Conservation (phyloP, 1,139 yeast species). For the Entelexis sorbosivorans region DNA sequence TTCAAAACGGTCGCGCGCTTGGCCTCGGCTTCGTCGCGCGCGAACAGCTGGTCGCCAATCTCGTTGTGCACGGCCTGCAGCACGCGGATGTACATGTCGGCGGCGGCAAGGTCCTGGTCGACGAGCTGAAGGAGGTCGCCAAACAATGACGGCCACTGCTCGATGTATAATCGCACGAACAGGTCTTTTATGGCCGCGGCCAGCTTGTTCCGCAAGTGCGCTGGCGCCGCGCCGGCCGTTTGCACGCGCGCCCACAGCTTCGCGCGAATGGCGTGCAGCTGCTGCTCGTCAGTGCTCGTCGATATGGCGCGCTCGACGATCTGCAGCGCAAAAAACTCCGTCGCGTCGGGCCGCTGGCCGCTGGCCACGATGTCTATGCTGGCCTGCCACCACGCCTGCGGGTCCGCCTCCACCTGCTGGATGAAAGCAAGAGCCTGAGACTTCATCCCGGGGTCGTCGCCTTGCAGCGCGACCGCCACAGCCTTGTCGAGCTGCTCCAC, state of each 20-base stretch:
- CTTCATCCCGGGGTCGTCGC: slow-evolving; percentile 57
- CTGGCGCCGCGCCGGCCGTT: slow-evolving; percentile 30
- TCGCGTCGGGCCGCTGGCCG: slow-evolving; percentile 24
- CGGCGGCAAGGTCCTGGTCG: slow-evolving; percentile 40
- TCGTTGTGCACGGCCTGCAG: slow-evolving; percentile 72
- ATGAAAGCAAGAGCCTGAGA: slow-evolving; percentile 78
- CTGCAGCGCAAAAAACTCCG: slow-evolving; percentile 67
- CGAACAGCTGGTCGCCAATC: slow-evolving; percentile 81
- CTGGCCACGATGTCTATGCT: slow-evolving; percentile 51
- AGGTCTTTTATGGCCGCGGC: slow-evolving; percentile 62
- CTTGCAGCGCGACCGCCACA: slow-evolving; percentile 75
- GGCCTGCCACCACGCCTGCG: slow-evolving; percentile 70
- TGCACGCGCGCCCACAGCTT: slow-evolving; percentile 34
- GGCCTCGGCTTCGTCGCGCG: slow-evolving; percentile 47
- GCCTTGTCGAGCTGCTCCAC: slow-evolving; percentile 74
- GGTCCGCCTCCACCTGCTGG: slow-evolving; percentile 52
- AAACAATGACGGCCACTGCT: slow-evolving; percentile 56
- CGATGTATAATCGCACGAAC: slow-evolving; percentile 55
- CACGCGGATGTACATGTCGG: slow-evolving; percentile 69
- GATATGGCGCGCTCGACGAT: slow-evolving; percentile 36
- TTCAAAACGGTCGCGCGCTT: slow-evolving; percentile 63
- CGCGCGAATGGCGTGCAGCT: slow-evolving; percentile 43
- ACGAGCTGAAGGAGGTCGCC: slow-evolving; percentile 45
- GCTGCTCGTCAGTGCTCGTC: slow-evolving; percentile 30
- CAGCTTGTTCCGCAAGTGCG: slow-evolving; percentile 64